Conservation (phyloP, 345 rosid species). For the Salix dunnii region DNA sequence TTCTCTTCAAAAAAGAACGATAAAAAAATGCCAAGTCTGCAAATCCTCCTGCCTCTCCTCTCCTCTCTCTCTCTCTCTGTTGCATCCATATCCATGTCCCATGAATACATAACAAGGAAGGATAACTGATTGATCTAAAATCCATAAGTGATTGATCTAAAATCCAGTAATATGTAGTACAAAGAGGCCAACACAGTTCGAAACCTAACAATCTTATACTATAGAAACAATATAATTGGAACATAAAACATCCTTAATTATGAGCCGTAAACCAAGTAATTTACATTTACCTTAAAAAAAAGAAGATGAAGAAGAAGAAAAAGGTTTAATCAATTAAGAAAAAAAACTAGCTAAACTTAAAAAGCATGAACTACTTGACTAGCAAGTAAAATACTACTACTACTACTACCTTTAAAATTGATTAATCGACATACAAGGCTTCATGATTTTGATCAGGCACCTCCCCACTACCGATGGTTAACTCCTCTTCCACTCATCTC, state of each 20-base stretch:
- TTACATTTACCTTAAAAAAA: conserved; percentile 17
- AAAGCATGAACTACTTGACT: neutral
- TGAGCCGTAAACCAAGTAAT: conserved; percentile 1
- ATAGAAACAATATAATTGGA: neutral
- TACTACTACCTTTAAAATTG: neutral
- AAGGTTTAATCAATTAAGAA: neutral
- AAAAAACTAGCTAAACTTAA: neutral
- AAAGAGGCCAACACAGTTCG: neutral
- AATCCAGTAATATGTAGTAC: neutral
- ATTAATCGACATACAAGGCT: conserved; percentile 12
- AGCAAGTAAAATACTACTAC: neutral
- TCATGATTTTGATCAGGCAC: conserved; percentile 5
- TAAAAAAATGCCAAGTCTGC: neutral
- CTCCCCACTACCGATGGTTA: neutral
- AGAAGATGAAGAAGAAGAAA: neutral
- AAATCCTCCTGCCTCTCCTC: neutral
- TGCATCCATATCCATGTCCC: conserved; percentile 1
- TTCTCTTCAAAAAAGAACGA: neutral
- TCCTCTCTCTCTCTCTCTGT: neutral
- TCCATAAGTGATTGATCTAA: neutral
- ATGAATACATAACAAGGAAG: neutral
- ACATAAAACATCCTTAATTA: neutral
- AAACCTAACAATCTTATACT: neutral
- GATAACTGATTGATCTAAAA: neutral
- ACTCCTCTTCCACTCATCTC: conserved; percentile 48